Conservation (phyloP, 768 basidiomycete genomes). For the Pluteus cervinus region DNA sequence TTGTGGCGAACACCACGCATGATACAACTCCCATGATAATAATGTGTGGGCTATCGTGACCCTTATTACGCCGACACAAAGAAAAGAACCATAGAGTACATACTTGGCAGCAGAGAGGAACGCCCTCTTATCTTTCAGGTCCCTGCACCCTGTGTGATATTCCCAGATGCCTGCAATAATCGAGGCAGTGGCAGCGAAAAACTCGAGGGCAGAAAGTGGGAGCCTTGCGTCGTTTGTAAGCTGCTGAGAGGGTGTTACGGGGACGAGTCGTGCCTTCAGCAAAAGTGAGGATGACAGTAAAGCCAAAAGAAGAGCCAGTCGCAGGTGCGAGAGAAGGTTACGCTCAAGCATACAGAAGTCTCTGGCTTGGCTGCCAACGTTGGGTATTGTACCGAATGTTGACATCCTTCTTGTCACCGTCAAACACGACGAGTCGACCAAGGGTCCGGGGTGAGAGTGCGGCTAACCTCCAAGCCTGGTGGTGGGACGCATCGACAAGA, state of each 20-base stretch:
- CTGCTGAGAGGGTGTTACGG: conserved; percentile 21
- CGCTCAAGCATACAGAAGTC: conserved; percentile 79
- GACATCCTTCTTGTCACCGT: conserved; percentile 8
- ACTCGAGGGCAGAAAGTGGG: conserved; percentile 48
- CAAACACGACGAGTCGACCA: conserved; percentile 1
- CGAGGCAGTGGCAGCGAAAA: conserved; percentile 45
- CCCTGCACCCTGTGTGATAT: conserved; percentile 52
- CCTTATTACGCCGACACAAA: background rate
- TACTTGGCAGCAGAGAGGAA: conserved; percentile 58
- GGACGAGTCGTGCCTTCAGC: conserved; percentile 53
- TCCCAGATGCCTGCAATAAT: conserved; percentile 61
- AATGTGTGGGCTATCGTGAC: conserved; percentile 38
- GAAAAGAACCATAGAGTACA: conserved; percentile 13
- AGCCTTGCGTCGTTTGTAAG: conserved; percentile 24
- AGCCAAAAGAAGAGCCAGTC: conserved; percentile 57
- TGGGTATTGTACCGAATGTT: conserved; percentile 28
- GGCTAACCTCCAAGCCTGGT: no score
- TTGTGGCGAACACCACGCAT: conserved; percentile 42
- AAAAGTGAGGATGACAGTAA: conserved; percentile 61
- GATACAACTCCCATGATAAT: conserved; percentile 46
- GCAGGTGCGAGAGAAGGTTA: conserved; percentile 65
- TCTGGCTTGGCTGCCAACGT: conserved; percentile 56
- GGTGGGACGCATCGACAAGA: background rate
- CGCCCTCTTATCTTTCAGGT: conserved; percentile 51
- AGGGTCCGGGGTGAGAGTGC: no score